phyloP scores from a whole-genome alignment of 2,329 filamentous ascomycete species.

The Cladosporium halotolerans region DNA sequence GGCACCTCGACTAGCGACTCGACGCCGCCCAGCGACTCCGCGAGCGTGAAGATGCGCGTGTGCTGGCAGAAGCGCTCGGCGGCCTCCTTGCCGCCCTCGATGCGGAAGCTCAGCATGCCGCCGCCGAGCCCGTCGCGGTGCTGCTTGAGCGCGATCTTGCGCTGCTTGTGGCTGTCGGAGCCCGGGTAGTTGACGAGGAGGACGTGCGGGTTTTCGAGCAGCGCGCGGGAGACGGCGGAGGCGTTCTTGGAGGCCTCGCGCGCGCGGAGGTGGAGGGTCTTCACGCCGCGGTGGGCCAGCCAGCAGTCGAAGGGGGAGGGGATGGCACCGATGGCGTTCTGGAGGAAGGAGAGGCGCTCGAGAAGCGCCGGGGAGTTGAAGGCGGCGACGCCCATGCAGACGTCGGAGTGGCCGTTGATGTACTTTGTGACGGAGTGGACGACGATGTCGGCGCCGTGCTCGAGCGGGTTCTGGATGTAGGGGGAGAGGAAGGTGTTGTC shows the following conservation, averaged over 20 bases:
- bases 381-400: constrained; percentile 94
- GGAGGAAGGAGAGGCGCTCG: constrained; percentile 76
- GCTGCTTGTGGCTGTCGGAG: constrained; percentile 78
- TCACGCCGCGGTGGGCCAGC: constrained; percentile 93
- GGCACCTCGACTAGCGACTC: constrained; percentile 90
- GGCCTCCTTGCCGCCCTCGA: constrained; percentile 76
- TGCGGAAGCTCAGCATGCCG: constrained; percentile 95
- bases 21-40: constrained; percentile 86
- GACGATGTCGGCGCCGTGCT: constrained; percentile 92
- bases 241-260: constrained; percentile 81
- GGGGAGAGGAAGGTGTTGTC: constrained; percentile 98
- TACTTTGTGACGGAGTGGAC: constrained; percentile 98
- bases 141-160: constrained; percentile 77
- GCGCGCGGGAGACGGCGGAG: constrained; percentile 64
- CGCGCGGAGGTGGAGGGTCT: constrained; percentile 90
- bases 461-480: constrained; percentile 92
- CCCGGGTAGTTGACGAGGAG: constrained; percentile 94
- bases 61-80: constrained; percentile 88
- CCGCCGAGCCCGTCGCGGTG: constrained; percentile 92
- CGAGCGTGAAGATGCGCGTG: constrained; percentile 85
- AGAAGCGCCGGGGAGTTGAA: constrained; percentile 82
- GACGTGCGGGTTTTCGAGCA: constrained; percentile 75
- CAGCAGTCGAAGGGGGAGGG: constrained; percentile 95
- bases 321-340: constrained; percentile 95
- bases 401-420: constrained; percentile 94